Evolutionary conservation across 225 moss, liverwort and hornwort genomes (phyloP), one percentile per base, ranked within the genome.

Genomic region (Physcomitrellopsis africana): DNA sequence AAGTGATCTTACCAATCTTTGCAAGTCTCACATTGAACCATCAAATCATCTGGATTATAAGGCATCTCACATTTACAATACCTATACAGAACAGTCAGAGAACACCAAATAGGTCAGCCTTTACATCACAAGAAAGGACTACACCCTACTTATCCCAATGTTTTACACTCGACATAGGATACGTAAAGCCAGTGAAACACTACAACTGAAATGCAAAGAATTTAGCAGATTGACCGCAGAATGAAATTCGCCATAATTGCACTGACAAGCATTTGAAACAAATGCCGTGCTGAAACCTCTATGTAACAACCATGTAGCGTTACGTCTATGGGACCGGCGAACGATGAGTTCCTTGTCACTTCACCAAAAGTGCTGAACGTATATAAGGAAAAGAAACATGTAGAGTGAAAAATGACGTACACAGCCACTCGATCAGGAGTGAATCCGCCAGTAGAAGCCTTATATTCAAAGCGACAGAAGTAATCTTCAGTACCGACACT

Each of bases 1-100:
- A 56, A 55, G 42, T 8, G 61, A 51, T 63, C 89, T 63, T 83
- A 94, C 94, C 94, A 94, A 74, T 94, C 94, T 60, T 94, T 92
- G 82, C 94, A 94, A 23, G 79, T 68, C 72, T 92, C 90, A 68
- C 94, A 94, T 79, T 94, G 94, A 66, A 94, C 94, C 94, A 94
- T 94, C 84, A 94, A 83, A 72, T 94, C 94, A 75, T 94, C 94
- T 8, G 94, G 94, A 71, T 94, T 94, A 48, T 94, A 94, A 11
- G 94, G 94, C 92, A 94, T 92, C 76, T 94, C 94, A 78, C 94
- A 94, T 81, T 87, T 94, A 78, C 94, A 94, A 78, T 92, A 94
- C 77, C 94, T 94, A 84, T 70, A 84, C 11, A 65, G 51, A 68
- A 65, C 5, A 67, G 70, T 65, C 56, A 70, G 66, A 48, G 52